A percentile compares a stretch with the other conserved stretches of the same genome.
Evolutionary conservation across 1,284 basidiomycete genomes (phyloP).

Genomic region (Fomitopsis palustris): DNA sequence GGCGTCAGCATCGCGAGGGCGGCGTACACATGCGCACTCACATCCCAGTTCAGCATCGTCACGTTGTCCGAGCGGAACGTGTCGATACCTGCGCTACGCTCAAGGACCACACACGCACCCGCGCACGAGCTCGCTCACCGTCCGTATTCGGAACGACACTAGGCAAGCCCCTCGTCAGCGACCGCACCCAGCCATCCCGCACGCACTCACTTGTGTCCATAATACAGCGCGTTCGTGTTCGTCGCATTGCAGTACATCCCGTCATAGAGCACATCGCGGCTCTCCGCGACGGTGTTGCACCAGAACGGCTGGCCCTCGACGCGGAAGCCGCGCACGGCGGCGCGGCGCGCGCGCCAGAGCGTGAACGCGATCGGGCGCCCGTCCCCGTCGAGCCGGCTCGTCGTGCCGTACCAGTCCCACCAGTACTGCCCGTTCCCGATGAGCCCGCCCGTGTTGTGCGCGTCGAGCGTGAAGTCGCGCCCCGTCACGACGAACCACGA

Average conservation of each 20-base stretch:
- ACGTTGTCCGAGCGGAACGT: conserved; percentile 56
- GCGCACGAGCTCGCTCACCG: conserved; percentile 28
- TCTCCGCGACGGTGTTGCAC: conserved; percentile 58
- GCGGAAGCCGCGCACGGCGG: conserved; percentile 47
- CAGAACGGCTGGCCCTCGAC: conserved; percentile 65
- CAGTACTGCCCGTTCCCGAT: conserved; percentile 60
- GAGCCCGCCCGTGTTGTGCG: conserved; percentile 56
- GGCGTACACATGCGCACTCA: conserved; percentile 7
- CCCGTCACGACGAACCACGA: conserved; percentile 67
- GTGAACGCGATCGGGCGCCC: conserved; percentile 62
- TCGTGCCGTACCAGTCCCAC: conserved; percentile 44
- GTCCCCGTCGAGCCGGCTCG: conserved; percentile 41
- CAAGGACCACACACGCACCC: background rate
- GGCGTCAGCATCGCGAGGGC: background rate
- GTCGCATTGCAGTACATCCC: conserved; percentile 64
- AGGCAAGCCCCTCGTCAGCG: background rate
- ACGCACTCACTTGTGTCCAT: conserved; percentile 43
- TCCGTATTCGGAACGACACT: conserved; percentile 66
- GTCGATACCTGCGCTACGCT: conserved; percentile 44
- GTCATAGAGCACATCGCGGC: conserved; percentile 51
- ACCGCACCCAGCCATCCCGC: background rate
- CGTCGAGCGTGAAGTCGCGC: conserved; percentile 55
- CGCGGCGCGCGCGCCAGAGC: conserved; percentile 46
- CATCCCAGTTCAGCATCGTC: conserved; percentile 51
- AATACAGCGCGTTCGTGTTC: conserved; percentile 47